Evolutionary conservation across 2,329 filamentous ascomycete species (phyloP), one percentile per base, ranked within the genome.

Genomic region (Tolypocladium pustulatum): DNA sequence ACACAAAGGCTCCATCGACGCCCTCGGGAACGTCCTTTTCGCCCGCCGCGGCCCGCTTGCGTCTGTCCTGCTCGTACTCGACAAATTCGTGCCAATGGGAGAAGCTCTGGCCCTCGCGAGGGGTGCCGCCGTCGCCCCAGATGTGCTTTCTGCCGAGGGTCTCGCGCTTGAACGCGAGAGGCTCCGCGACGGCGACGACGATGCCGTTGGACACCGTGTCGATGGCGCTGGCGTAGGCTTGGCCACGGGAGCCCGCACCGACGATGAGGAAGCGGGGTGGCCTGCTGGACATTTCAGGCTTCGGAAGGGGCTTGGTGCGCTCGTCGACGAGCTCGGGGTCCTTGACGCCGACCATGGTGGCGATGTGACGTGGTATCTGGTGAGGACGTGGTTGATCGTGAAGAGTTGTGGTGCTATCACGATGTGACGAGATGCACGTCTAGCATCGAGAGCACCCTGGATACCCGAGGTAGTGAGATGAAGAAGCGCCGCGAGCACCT

Each of bases 131-230:
- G 1, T 73, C 66, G 4, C 81, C 81, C 89, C 89, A 93, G 66
- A 97, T 88, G 71, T 88, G 90, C 60, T 77, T 83, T 17, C 76
- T 75, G 15, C 89, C 90, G 56, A 97, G 85, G 0, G 81, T 78
- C 49, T 80, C 75, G 5, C 93, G 84, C 73, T 96, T 95, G 74
- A 86, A 94, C 17, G 79, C 71, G 64, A 90, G 78, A 0, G 92
- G 91, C 65, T 97, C 94, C 27, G 89, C 91, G 20, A 99, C 84
- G 32, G 89, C 89, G 27, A 81, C 83, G 60, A 97, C 83, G 37
- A 86, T 69, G 7, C 87, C 90, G 63, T 85, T 81, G 60, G 83
- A 86, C 22, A 83, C 83, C 20, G 79, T 76, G n/a, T 76, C 72
- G 10, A 91, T 85, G 57, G 87, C 87, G 60, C 79, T 78, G 37